Evolutionary conservation across 2,329 filamentous ascomycete species (phyloP), one percentile per base, ranked within the genome.

Genomic region (Lasiodiplodia citricola): DNA sequence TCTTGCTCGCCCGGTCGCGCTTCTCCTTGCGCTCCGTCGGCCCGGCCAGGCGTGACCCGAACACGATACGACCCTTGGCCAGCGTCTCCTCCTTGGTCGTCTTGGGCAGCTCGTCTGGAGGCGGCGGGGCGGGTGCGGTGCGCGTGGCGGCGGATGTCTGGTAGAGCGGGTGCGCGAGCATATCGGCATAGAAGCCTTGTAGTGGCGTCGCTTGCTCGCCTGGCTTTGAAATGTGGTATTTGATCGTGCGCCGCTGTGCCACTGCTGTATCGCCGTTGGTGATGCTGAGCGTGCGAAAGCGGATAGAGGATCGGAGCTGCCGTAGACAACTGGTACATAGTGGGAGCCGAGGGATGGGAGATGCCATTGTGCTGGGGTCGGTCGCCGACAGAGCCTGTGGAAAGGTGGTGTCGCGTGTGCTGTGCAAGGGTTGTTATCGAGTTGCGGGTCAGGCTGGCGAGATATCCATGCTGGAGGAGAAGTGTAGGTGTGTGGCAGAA

Each of bases 31-130:
- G 86, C 75, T 93, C 90, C 47, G 87, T 86, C 1, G 94, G 92
- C 0, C 91, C 92, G 28, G 91, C 89, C 16, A 96, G 86, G 10
- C 90, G 88, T 8, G 92, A 92, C 23, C 94, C 93, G 76, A 99
- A 97, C 38, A 97, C 86, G 74, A 96, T 88, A 55, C 88, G 82
- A 66, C 89, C 87, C 75, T 85, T 86, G 52, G 79, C 83, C 25
- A 88, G 84, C 50, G 84, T 86, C 67, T 88, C 84, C 72, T 88
- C 84, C 62, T 84, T 84, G 21, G 83, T 79, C 2, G 84, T 83
- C 66, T 82, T 82, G 2, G 83, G 81, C 18, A 80, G 74, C 21
- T 78, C 74, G 58, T 80, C 77, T 44, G 75, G 69, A 35, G 79
- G 74, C 44, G 76, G 75, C 13, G 77, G 74, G 23, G 76, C 60